Evolutionary conservation across 805 yeast species (phyloP).

Genomic region (Ogataea pignaliae): DNA sequence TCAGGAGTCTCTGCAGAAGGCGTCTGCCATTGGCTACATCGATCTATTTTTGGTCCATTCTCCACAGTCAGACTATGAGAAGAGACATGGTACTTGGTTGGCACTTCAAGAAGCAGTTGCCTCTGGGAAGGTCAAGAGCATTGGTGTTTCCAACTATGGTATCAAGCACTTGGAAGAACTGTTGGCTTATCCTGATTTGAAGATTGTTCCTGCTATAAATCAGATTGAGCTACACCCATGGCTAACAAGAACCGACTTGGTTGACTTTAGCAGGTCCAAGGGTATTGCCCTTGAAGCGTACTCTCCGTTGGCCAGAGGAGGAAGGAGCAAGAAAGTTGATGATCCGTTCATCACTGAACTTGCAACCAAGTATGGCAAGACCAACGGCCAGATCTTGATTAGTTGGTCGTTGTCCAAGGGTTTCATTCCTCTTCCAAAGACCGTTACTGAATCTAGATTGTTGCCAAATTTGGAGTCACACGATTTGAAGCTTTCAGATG

Average conservation of each 20-base stretch:
- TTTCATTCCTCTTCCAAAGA: conserved; percentile 39
- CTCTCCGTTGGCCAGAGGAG: conserved; percentile 59
- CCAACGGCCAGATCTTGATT: conserved; percentile 57
- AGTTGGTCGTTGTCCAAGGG: conserved; percentile 69
- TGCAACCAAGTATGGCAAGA: conserved; percentile 42
- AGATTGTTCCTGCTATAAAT: conserved; percentile 41
- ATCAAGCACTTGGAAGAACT: conserved; percentile 52
- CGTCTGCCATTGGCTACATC: conserved; percentile 43
- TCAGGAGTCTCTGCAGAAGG: conserved; percentile 36
- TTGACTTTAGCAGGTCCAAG: conserved; percentile 38
- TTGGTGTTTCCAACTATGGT: conserved; percentile 67
- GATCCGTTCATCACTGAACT: conserved; percentile 41
- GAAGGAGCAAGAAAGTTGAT: conserved; percentile 27
- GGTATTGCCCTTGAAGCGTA: conserved; percentile 56
- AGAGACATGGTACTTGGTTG: conserved; percentile 46
- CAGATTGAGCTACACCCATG: conserved; percentile 51
- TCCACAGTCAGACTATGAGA: conserved; percentile 40
- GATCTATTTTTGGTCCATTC: conserved; percentile 53
- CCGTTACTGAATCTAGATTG: conserved; percentile 32
- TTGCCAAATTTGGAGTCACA: conserved; percentile 37
- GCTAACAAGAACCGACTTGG: conserved; percentile 41
- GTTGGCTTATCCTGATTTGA: conserved; percentile 40
- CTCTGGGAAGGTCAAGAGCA: conserved; percentile 43
- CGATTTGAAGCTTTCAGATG: conserved; percentile 37
- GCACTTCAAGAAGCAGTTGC: conserved; percentile 55